Base-by-base conservation (phyloP, 495 filamentous ascomycete genomes). In the Trypethelium eluteriae region DNA sequence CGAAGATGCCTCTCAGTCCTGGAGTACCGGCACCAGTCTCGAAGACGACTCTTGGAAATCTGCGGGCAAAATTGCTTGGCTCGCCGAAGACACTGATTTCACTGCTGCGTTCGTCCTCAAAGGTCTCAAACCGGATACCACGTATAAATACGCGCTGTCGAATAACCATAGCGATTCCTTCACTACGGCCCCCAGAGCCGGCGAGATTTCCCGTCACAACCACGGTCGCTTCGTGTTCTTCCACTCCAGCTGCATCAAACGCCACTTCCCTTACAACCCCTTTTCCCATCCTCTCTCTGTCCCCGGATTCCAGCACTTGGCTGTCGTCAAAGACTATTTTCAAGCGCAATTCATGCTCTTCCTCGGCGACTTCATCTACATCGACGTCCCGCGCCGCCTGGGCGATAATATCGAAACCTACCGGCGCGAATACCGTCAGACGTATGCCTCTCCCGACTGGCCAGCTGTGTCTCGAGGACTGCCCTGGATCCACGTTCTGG, bases 301-400 rank as follows among this genome's bases (percentile, higher is more conserved):
- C 50, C 86, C 86, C 0, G 94, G 94, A 1, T 81, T 98, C 70
- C 82, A 83, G 66, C 80, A 89, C 39, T 75, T 90, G 14, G 83
- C 85, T 25, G 83, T 84, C 61, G 75, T 84, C 41, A 75, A 94
- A 4, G 86, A 88, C 2, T 73, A 77, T 4, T 77, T 93, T 3
- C 79, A 85, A 35, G 83, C 91, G 0, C 86, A 87, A 65, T 98
- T 98, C 70, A 97, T 98, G 93, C 83, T 98, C 35, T 98, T 98
- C 81, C 85, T 98, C 0, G 94, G 93, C n/a, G 94, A 98, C 74
- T 98, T 97, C 75, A 96, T 98, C 74, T 98, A 98, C 74, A 87
- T 95, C 68, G 94, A 98, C 67, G 91, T 97, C 0, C 94, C 94
- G 0, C 81, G 84, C 38, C 86, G 88, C 44, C 88, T 91, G 70